Base-by-base conservation (phyloP, 805 yeast genomes). In the Lachancea nothofagi region DNA sequence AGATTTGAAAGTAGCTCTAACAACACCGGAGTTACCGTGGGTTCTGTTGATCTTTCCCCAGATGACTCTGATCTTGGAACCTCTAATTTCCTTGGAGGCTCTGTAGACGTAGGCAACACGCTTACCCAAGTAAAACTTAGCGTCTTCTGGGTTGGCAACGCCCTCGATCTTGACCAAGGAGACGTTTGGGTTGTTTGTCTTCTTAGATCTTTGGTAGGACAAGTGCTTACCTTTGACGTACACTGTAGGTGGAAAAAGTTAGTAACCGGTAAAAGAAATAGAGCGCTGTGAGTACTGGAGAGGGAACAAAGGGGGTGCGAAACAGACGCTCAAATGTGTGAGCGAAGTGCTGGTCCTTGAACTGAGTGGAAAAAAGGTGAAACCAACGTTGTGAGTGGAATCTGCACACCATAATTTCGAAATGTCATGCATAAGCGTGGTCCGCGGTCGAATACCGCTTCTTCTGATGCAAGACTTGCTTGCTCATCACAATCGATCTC, bases 161-260 rank as follows among this genome's bases (percentile, higher is more conserved):
- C 95, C 95, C 78, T 93, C 98, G 67, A 90, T 83, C 79, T 93
- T 85, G 71, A 93, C 77, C 72, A 93, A 80, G 55, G 98, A 93
- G 63, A 85, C 85, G 78, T 86, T 83, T 72, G 98, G 97, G 94
- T 93, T 86, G 83, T 82, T 88, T 70, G 83, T 86, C 73, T 80
- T 80, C 88, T 93, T 93, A 64, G 97, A 88, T 79, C 98, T 94
- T 81, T 93, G 97, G 95, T 90, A 93, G 65, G 97, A 89, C 69
- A 93, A 71, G 84, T 93, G 98, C 83, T 90, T 93, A 77, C 97
- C 98, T 83, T 90, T 93, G 76, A 93, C 97, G 96, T 93, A 93
- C 78, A 93, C 94, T 85, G 69, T 50, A 51, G 43, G 41, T 32
- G 27, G 14, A 33, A 28, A 19, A 32, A 4, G 41, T 36, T 29